A percentile compares a stretch with the other conserved stretches of the same genome.
These are phyloP conservation scores for Barnettozyma pratensis DNA, from an alignment of 805 yeast species.

Conservation along the genomic window DNA sequence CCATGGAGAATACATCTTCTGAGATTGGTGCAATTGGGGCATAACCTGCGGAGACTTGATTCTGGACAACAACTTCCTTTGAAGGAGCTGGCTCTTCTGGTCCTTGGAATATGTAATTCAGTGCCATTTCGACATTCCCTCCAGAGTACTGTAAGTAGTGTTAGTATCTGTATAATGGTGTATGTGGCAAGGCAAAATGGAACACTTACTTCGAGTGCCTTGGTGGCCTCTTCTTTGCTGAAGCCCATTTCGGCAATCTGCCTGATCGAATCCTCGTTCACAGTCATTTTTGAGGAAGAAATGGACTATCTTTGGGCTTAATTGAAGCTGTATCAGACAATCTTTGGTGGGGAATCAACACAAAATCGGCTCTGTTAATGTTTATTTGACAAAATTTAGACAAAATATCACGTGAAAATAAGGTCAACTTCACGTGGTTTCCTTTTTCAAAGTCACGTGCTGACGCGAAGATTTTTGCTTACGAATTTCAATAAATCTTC, in stretches of 20 bases:
- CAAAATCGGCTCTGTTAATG: too few relatives aligned
- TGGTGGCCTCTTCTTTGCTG: slow-evolving; percentile 29
- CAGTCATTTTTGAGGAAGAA: neutral
- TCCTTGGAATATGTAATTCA: slow-evolving; percentile 27
- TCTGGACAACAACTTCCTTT: too few relatives aligned
- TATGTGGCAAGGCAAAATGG: neutral
- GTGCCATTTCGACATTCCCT: slow-evolving; percentile 31
- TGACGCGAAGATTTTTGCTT: neutral
- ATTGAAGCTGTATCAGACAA: too few relatives aligned
- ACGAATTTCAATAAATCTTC: neutral
- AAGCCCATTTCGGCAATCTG: slow-evolving; percentile 35
- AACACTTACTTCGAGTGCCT: slow-evolving; percentile 30
- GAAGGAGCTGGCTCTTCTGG: slow-evolving; percentile 1
- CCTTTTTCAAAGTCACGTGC: neutral
- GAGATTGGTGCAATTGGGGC: neutral
- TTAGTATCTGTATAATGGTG: neutral
- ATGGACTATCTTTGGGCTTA: too few relatives aligned
- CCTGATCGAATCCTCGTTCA: slow-evolving; percentile 5
- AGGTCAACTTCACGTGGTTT: neutral
- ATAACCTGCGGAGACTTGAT: neutral
- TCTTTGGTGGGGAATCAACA: too few relatives aligned
- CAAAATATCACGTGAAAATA: neutral
- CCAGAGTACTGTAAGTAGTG: neutral
- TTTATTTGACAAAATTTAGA: too few relatives aligned
- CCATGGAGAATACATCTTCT: neutral